Evolutionary conservation across 2,329 filamentous ascomycete species (phyloP), one percentile per base, ranked within the genome.

Genomic region (Clonostachys chloroleuca): DNA sequence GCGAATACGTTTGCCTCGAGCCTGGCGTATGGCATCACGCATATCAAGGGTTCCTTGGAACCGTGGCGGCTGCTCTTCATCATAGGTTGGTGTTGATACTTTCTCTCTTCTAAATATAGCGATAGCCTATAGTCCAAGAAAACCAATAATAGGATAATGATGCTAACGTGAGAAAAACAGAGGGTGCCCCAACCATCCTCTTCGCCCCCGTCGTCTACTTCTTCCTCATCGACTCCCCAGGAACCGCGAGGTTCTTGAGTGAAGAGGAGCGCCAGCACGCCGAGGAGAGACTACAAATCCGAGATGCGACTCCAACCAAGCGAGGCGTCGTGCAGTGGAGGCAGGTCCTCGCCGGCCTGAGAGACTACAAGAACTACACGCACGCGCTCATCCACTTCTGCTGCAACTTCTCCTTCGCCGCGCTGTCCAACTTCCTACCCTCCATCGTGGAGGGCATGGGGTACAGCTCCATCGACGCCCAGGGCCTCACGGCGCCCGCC

Each of bases 1-100:
- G 84, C 84, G 12, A 86, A 82, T 50, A 81, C 78, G 1, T 87
- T 87, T 55, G 82, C 84, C 0, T 81, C 84, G 3, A 83, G 81
- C 4, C 67, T 86, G 7, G 83, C 82, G 2, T 86, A 82, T 48
- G 80, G 75, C 5, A 85, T 88, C 58, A 82, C 81, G 8, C 77
- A 78, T 33, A 76, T 78, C 12, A 70, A 74, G 52, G 68, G 72
- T 4, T 60, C 69, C 6, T 62, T 88, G 41, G 74, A 78, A 4
- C 79, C 74, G 48, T 90, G 86, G 87, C 75, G 81, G 51, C 60
- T 85, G 12, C 59, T 87, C 51, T 83, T 85, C 60, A 65, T 87
- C 6, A 77, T 87, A 16, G 47, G 50, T 52, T 47, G n/a, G 43
- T 20, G 34, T 7, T 33, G 40, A 17, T 16, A 30, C 33, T 17